These are phyloP conservation scores for Acer yangbiense DNA, from an alignment of 345 rosid species.

Conservation along the genomic window DNA sequence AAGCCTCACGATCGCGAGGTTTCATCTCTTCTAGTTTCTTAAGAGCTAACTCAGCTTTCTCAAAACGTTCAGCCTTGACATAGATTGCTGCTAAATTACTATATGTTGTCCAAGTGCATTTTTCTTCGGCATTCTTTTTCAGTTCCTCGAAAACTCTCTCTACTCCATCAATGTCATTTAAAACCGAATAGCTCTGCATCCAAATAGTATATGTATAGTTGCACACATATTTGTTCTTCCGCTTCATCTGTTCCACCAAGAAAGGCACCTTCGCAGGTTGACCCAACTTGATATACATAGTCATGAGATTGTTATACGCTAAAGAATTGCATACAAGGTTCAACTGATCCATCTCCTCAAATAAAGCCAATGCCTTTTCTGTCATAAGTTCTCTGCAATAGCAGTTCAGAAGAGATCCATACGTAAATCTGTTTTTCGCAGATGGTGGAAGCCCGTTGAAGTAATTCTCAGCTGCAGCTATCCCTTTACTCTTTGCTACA, in stretches of 20 bases:
- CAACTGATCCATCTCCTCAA: conserved; percentile 54
- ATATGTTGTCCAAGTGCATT: conserved; percentile 50
- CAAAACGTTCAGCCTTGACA: conserved; percentile 54
- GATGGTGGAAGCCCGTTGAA: conserved; percentile 39
- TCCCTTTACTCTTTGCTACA: conserved; percentile 56
- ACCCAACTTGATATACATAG: conserved; percentile 50
- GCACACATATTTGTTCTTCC: conserved; percentile 35
- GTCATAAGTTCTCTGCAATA: conserved; percentile 50
- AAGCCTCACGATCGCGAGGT: conserved; percentile 49
- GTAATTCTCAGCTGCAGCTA: conserved; percentile 62
- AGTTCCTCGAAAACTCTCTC: conserved; percentile 53
- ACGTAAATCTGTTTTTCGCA: conserved; percentile 38
- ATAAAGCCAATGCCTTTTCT: conserved; percentile 59
- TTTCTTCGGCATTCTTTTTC: conserved; percentile 28
- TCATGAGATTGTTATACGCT: conserved; percentile 61
- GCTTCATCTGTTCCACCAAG: conserved; percentile 58
- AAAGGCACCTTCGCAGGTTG: conserved; percentile 56
- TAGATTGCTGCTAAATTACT: conserved; percentile 66
- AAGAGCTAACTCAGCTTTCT: conserved; percentile 68
- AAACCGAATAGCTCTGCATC: conserved; percentile 60
- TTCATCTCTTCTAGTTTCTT: conserved; percentile 60
- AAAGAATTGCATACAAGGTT: conserved; percentile 37
- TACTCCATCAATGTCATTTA: conserved; percentile 55
- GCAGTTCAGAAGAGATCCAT: conserved; percentile 65
- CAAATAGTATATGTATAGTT: conserved; percentile 39